Conservation (phyloP, 805 yeast species). For the Wickerhamomyces strasburgensis region DNA sequence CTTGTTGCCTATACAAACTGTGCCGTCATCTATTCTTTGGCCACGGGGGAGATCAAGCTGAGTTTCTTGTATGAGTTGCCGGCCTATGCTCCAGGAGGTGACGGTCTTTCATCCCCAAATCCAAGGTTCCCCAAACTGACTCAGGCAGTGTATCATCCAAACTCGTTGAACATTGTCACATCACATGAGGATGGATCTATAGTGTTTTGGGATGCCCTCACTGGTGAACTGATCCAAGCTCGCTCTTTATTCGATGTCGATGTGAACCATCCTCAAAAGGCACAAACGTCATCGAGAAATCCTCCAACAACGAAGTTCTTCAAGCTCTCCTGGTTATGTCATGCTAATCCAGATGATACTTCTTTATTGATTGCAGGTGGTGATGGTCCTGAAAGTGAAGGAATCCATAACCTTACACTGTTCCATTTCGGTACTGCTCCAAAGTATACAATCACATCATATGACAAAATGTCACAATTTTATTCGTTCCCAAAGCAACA, state of each 20-base stretch:
- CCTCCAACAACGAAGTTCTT: conserved; percentile 36
- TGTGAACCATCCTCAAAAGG: conserved; percentile 46
- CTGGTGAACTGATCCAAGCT: conserved; percentile 70
- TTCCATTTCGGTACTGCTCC: conserved; percentile 80
- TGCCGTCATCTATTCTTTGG: conserved; percentile 65
- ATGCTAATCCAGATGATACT: conserved; percentile 74
- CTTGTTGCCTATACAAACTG: conserved; percentile 67
- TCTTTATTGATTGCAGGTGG: conserved; percentile 69
- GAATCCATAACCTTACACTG: conserved; percentile 42
- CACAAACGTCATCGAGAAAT: conserved; percentile 15
- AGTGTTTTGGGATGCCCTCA: conserved; percentile 89
- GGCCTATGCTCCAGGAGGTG: conserved; percentile 71
- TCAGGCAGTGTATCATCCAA: conserved; percentile 83
- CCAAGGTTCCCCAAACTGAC: conserved; percentile 37
- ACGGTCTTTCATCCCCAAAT: conserved; percentile 29
- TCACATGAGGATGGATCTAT: conserved; percentile 78
- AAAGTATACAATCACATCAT: conserved; percentile 73
- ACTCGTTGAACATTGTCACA: conserved; percentile 79
- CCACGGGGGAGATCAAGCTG: conserved; percentile 52
- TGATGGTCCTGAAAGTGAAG: conserved; percentile 38
- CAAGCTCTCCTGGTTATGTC: conserved; percentile 73
- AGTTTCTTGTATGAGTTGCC: conserved; percentile 58
- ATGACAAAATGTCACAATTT: conserved; percentile 74
- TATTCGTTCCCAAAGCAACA: conserved; percentile 59
- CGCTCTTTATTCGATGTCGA: conserved; percentile 63